Evolutionary conservation across 805 yeast genomes (phyloP).

Genomic region (Yamadazyma scolyti): DNA sequence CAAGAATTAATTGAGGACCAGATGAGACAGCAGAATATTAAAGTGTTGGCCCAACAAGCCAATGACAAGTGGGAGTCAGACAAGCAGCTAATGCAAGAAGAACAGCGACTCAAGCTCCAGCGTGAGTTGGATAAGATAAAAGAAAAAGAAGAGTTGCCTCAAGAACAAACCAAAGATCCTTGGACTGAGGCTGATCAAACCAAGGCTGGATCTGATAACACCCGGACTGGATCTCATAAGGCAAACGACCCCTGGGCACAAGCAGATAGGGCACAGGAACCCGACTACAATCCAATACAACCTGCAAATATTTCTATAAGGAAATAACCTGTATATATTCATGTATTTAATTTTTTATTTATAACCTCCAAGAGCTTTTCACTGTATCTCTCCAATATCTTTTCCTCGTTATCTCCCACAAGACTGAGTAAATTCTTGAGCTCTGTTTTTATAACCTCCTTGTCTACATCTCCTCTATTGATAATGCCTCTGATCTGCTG

Average conservation of each 20-base stretch:
- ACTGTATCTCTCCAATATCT: slow-evolving; percentile 30
- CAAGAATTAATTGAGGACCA: slow-evolving; percentile 60
- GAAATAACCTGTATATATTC: slow-evolving; percentile 11
- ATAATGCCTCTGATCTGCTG: too few relatives aligned
- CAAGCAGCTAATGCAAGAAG: slow-evolving; percentile 29
- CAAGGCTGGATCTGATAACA: slow-evolving; percentile 1
- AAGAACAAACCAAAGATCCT: background rate
- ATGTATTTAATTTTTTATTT: slow-evolving; percentile 18
- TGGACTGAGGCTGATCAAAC: slow-evolving; percentile 2
- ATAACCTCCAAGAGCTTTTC: slow-evolving; percentile 28
- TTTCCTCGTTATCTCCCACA: too few relatives aligned
- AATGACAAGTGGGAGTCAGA: slow-evolving; percentile 40
- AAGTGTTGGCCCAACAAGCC: slow-evolving; percentile 46
- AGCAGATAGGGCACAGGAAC: slow-evolving; percentile 21
- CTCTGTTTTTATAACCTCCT: too few relatives aligned
- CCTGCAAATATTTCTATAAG: slow-evolving; percentile 37
- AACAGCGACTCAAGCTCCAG: slow-evolving; percentile 26
- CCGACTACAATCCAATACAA: slow-evolving; percentile 30
- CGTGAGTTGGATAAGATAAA: slow-evolving; percentile 27
- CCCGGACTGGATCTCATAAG: background rate
- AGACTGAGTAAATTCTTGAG: too few relatives aligned
- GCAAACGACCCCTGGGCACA: slow-evolving; percentile 31
- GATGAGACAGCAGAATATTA: slow-evolving; percentile 50
- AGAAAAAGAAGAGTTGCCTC: slow-evolving; percentile 1
- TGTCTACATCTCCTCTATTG: too few relatives aligned